Base-by-base conservation (phyloP, 441 rosid species). In the Gossypium trilobum region DNA sequence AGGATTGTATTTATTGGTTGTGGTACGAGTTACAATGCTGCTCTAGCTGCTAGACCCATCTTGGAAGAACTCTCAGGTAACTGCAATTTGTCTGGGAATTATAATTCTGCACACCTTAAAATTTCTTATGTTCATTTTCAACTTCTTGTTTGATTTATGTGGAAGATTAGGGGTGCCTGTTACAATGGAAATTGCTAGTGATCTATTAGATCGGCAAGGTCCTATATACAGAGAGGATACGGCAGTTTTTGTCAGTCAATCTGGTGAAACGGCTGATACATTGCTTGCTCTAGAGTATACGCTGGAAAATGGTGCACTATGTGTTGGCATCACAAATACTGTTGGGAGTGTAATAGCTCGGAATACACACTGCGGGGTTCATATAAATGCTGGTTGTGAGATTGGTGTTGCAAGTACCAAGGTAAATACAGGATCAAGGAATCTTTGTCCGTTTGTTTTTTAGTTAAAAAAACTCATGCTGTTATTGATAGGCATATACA, bases 241-340 rank as follows among this genome's bases (percentile, higher is more conserved):
- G 0, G 95, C 95, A 2, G 94, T 87, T 70, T 94, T 95, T 86
- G 97, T 95, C 50, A 95, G 99, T 79, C 97, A 95, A 80, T 95
- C 97, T 59, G 99, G 99, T 82, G 99, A 95, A 92, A 94, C 99
- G 9, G 97, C 97, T 39, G 99, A 94, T 84, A 86, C 97, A 10
- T 79, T 94, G 72, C 84, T 78, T 70, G 99, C 97, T 14, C 71
- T 94, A 63, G 94, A 89, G 58, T 92, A 91, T 82, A 94, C 97
- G 75, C 73, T 78, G 1, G 96, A 89, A 75, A 92, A 92, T 69
- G 96, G 97, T 72, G 97, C 99, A 13, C 80, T 92, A 56, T 95
- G 99, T 85, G 97, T 95, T n/a, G 96, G 99, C 59, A 89, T 95
- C 76, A 92, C 95, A 31, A 88, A 95, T 80, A 88, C 99, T 0